A percentile compares a stretch with the other conserved stretches of the same genome.
phyloP scores from a whole-genome alignment of 2,329 filamentous ascomycete species.

The Sporothrix protearum region DNA sequence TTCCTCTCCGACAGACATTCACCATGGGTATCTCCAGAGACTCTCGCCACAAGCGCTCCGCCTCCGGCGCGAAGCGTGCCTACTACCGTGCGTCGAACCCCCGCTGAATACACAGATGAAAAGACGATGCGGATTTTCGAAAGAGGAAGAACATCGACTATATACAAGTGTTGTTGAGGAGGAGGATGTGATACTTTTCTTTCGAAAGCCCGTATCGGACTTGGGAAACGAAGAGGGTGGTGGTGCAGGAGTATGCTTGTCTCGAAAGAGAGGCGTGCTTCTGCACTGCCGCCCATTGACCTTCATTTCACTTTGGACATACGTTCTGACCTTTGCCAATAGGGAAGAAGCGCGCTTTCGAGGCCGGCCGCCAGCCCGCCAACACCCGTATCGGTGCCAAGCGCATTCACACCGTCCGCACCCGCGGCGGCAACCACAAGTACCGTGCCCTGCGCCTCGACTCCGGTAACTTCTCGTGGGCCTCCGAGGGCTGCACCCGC shows the following conservation, averaged over 20 bases:
- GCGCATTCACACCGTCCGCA: conserved; percentile 44
- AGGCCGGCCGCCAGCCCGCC: conserved; percentile 98
- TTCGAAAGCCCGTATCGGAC: conserved; percentile 65
- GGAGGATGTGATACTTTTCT: conserved; percentile 24
- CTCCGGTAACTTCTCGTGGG: conserved; percentile 99
- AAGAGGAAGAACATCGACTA: neutral
- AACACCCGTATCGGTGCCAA: conserved; percentile 93
- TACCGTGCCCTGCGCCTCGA: conserved; percentile 99
- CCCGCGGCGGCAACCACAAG: conserved; percentile 87
- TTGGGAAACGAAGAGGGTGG: conserved; percentile 28
- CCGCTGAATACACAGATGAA: conserved; percentile 8
- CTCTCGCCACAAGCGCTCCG: conserved; percentile 99
- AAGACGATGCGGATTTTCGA: neutral
- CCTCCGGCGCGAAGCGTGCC: conserved; percentile 95
- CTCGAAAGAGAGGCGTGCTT: neutral
- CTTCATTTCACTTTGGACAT: conserved; percentile 44
- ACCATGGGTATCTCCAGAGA: conserved; percentile 99
- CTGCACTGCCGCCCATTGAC: neutral
- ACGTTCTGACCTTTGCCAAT: conserved; percentile 71
- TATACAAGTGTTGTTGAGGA: conserved; percentile 13
- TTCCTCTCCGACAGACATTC: conserved; percentile 59
- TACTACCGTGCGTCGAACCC: conserved; percentile 71
- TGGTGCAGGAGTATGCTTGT: neutral
- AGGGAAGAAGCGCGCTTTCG: conserved; percentile 98
- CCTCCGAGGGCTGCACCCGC: conserved; percentile 94